Evolutionary conservation across 805 yeast species (phyloP).

Genomic region (Hanseniaspora jakobsenii): DNA sequence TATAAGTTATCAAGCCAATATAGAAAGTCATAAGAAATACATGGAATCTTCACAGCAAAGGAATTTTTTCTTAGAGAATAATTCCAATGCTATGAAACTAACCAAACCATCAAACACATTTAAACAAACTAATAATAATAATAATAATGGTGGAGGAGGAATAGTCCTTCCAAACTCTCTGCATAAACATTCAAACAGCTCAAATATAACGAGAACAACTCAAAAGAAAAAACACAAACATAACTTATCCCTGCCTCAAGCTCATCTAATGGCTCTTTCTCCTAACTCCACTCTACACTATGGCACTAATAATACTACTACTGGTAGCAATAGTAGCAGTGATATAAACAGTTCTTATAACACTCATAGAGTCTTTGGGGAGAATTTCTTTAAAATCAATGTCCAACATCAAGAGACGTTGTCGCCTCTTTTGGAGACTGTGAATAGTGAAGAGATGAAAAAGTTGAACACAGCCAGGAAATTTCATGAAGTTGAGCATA

Average conservation of each 20-base stretch:
- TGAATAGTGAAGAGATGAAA: conserved; percentile 7
- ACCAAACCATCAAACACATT: no score
- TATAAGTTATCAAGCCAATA: not conserved
- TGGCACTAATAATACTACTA: no score
- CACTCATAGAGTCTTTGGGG: conserved; percentile 8
- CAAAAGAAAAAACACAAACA: conserved; percentile 6
- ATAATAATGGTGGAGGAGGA: not conserved
- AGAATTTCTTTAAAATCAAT: conserved; percentile 13
- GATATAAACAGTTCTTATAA: not conserved
- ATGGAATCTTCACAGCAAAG: no score
- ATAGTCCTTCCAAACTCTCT: not conserved
- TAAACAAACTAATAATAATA: not conserved
- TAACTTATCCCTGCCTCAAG: conserved; percentile 10
- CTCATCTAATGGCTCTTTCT: conserved; percentile 8
- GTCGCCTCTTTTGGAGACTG: conserved; percentile 11
- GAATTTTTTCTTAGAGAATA: no score
- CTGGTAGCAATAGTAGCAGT: no score
- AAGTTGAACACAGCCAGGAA: not conserved
- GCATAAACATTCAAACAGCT: conserved; percentile 12
- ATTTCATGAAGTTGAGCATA: not conserved
- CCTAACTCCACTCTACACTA: no score
- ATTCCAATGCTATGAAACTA: conserved; percentile 29
- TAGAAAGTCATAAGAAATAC: conserved; percentile 6
- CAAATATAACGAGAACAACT: not conserved
- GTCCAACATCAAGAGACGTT: conserved; percentile 12